Evolutionary conservation across 2,329 filamentous ascomycete genomes (phyloP), one percentile per base, ranked within the genome.

Genomic region (Talaromyces funiculosus): DNA sequence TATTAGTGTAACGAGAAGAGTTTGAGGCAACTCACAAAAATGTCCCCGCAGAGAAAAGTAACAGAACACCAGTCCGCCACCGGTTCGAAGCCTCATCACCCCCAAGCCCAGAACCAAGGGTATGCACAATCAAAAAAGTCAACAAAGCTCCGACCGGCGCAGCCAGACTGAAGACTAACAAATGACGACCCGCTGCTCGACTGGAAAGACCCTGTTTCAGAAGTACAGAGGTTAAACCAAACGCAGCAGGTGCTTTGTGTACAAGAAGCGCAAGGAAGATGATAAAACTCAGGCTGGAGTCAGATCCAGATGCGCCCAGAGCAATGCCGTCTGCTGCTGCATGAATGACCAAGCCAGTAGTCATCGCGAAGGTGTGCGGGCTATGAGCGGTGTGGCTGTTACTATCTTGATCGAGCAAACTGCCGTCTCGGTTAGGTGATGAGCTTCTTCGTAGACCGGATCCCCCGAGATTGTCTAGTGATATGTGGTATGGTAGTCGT

Each of bases 191-290:
- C 0, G 92, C 90, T 9, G 87, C 87, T 45, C 93, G 86, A 74
- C 95, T 97, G 12, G 90, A 91, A 0, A 97, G 80, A 0, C 94
- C 94, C 71, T 97, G 92, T 73, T 93, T 95, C 51, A 99, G 80
- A 51, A 99, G 78, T 1, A 97, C 85, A 1, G 92, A 92, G 0
- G 93, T 97, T 53, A 99, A 78, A 0, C 94, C 94, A 77, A 99
- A 99, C 0, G 94, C 92, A 1, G 94, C 94, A 0, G 92, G 93
- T 1, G 92, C 93, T 77, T 97, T 99, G 76, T 99, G 94, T 5
- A 97, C 85, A 90, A 99, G 95, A 67, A 99, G 94, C 10, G 94
- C 94, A 42, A 96, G 77, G 73, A 99, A 99, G 40, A 99, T 91
- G 67, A 99, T 90, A 62, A 97, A 86, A 37, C 90, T 91, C 10